phyloP scores from a whole-genome alignment of 345 rosid species.

The Mallotus nudiflorus region DNA sequence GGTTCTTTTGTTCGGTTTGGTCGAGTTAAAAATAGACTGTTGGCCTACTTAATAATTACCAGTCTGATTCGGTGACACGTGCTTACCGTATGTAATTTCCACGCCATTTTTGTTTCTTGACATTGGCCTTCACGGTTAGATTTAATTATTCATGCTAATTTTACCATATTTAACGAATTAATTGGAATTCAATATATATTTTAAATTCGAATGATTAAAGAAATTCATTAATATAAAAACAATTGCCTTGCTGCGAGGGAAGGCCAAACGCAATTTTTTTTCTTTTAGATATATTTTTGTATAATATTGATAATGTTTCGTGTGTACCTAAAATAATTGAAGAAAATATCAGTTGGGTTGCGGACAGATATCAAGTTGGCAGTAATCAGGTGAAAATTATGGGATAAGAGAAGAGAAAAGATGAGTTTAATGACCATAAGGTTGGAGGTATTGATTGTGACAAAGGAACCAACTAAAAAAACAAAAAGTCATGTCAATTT shows the following conservation, averaged over 20 bases:
- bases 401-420: neutral
- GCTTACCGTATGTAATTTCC: neutral
- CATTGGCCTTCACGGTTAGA: neutral
- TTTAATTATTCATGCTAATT: no score
- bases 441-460: neutral
- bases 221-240: no score
- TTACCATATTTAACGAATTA: no score
- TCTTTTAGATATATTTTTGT: no score
- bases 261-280: no score
- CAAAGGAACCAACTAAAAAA: slow-evolving; percentile 1
- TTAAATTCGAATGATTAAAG: no score
- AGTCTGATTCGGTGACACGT: neutral
- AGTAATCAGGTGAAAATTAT: neutral
- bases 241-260: no score
- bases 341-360: neutral
- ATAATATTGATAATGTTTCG: no score
- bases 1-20: neutral
- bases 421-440: neutral
- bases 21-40: neutral
- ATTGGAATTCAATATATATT: no score
- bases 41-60: neutral
- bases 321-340: neutral
- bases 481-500: neutral
- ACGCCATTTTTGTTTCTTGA: neutral
- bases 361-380: neutral